Evolutionary conservation across 495 filamentous ascomycete genomes (phyloP).

Genomic region (Astrothelium macrocarpum): DNA sequence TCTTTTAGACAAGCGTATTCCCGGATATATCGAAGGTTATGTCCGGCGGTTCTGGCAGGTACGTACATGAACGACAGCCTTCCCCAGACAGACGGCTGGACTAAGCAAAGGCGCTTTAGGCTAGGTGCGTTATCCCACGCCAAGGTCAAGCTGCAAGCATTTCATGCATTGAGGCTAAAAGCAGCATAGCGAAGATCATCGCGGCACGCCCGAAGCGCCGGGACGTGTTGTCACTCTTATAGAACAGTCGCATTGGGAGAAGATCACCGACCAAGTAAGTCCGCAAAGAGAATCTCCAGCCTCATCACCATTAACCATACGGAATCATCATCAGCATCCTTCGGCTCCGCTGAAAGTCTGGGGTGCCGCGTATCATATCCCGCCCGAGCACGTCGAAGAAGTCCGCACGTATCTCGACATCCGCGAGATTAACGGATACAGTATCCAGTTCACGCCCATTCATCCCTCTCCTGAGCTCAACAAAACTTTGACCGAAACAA

Average conservation of each 20-base stretch:
- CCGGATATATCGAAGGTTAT: constrained; percentile 89
- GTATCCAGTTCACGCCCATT: constrained; percentile 67
- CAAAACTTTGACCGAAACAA: background rate
- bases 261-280: constrained; percentile 55
- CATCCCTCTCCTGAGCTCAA: constrained; percentile 28
- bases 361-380: constrained; percentile 91
- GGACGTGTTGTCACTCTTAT: constrained; percentile 93
- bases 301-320: background rate
- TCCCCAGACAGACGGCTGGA: constrained; percentile 9
- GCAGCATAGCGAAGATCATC: constrained; percentile 70
- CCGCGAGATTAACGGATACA: constrained; percentile 94
- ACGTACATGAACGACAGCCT: constrained; percentile 11
- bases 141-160: background rate
- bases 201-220: constrained; percentile 76
- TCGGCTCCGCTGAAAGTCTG: constrained; percentile 59
- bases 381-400: constrained; percentile 57
- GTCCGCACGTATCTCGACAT: constrained; percentile 90
- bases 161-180: background rate
- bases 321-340: constrained; percentile 22
- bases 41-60: constrained; percentile 99
- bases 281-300: background rate
- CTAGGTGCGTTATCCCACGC: constrained; percentile 39
- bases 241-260: constrained; percentile 68
- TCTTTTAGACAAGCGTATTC: constrained; percentile 62
- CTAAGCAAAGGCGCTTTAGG: constrained; percentile 35